These are phyloP conservation scores for Penicillium sp. DNA, from an alignment of 2,329 filamentous ascomycete genomes.

Conservation along the genomic window DNA sequence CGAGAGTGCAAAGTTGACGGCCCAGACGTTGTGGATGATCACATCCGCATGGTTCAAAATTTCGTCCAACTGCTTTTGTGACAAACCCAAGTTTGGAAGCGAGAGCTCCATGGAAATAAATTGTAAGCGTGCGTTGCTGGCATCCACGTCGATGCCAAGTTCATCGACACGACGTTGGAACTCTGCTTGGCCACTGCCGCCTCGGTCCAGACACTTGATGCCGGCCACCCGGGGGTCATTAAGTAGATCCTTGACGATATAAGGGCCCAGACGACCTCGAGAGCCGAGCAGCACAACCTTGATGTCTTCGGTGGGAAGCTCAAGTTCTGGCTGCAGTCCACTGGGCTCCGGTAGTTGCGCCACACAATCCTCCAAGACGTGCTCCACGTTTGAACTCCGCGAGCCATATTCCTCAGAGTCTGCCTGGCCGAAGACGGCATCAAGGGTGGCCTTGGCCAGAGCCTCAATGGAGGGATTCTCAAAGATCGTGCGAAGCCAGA, in stretches of 20 bases:
- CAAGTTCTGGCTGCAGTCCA: not conserved
- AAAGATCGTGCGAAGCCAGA: constrained; percentile 18
- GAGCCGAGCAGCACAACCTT: constrained; percentile 13
- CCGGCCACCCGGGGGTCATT: constrained; percentile 12
- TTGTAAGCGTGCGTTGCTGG: constrained; percentile 8
- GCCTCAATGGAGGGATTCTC: constrained; percentile 16
- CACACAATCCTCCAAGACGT: constrained; percentile 6
- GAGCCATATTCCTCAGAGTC: not conserved
- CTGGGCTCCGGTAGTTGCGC: constrained; percentile 11
- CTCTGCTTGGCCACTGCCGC: constrained; percentile 1
- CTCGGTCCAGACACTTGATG: constrained; percentile 14
- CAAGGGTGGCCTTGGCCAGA: constrained; percentile 14
- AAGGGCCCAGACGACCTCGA: constrained; percentile 12
- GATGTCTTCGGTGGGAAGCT: constrained; percentile 8
- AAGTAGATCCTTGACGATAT: constrained; percentile 9
- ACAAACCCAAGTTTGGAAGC: constrained; percentile 4
- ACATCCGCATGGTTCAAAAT: constrained; percentile 9
- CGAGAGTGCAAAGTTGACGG: constrained; percentile 13
- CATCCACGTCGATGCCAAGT: constrained; percentile 5
- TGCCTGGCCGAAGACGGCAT: constrained; percentile 4
- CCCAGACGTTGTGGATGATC: constrained; percentile 15
- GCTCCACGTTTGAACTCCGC: not conserved
- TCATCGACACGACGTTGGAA: constrained; percentile 10
- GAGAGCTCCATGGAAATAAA: constrained; percentile 13
- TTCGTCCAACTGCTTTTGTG: constrained; percentile 8